Evolutionary conservation across 2,329 filamentous ascomycete genomes (phyloP).

Genomic region (Mycosphaerelloides madeirae): DNA sequence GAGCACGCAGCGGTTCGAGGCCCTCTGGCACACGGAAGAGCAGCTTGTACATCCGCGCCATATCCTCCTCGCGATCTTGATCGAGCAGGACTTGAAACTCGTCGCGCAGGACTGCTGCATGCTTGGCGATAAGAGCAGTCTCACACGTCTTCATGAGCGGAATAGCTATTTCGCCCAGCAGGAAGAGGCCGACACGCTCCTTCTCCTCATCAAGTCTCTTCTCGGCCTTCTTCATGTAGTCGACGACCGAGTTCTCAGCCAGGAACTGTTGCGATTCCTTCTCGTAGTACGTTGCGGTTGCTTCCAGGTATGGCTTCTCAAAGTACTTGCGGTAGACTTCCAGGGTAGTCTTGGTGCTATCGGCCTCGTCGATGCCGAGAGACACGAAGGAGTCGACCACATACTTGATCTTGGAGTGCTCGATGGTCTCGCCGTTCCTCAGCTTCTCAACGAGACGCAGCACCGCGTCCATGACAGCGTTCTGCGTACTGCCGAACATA

Average conservation of each 20-base stretch:
- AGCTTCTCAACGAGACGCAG: conserved; percentile 95
- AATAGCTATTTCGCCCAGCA: conserved; percentile 82
- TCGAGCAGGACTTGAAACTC: conserved; percentile 94
- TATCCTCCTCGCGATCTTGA: conserved; percentile 90
- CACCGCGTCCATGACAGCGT: conserved; percentile 91
- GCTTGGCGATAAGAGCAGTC: conserved; percentile 80
- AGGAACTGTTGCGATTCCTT: conserved; percentile 92
- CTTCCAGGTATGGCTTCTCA: conserved; percentile 82
- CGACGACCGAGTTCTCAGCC: conserved; percentile 92
- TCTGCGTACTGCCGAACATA: conserved; percentile 77
- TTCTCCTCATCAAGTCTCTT: conserved; percentile 84
- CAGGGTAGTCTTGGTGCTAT: conserved; percentile 87
- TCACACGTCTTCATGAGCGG: conserved; percentile 85
- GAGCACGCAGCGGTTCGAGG: conserved; percentile 76
- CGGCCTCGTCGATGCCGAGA: conserved; percentile 85
- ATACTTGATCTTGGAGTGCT: conserved; percentile 93
- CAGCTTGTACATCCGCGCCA: conserved; percentile 92
- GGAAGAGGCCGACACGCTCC: conserved; percentile 83
- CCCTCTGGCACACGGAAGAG: conserved; percentile 86
- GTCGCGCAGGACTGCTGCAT: conserved; percentile 79
- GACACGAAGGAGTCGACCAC: conserved; percentile 95
- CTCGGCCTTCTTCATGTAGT: conserved; percentile 99
- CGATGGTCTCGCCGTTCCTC: conserved; percentile 94
- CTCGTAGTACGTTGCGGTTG: conserved; percentile 81
- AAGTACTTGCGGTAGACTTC: conserved; percentile 93